Base-by-base conservation (phyloP, 192 early-diverging fungal genomes). In the Podila epigama region DNA sequence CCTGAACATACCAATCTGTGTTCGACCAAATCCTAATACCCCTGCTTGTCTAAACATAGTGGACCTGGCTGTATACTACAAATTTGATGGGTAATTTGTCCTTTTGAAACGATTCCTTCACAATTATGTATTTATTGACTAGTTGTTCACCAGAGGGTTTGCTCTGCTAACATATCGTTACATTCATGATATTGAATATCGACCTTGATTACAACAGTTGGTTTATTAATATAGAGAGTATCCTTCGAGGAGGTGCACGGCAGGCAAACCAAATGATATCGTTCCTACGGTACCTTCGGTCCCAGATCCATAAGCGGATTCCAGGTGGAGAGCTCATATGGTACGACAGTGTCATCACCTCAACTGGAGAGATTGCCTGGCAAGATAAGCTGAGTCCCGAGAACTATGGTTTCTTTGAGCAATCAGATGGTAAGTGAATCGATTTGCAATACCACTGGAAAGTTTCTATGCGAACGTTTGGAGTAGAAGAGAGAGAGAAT, bases 211-310 rank as follows among this genome's bases (percentile, higher is more conserved):
- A 29, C 13, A 53, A 53, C 12, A 54, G 52, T 18, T 81, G 79
- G 79, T 81, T 92, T 27, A 80, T 92, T 51, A 92, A 92, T 58
- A 86, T 92, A 44, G 90, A 92, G 78, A 73, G 79, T 25, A 77
- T 63, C 31, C 71, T 86, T 25, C 42, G 67, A 29, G 69, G 70
- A 16, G 66, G 79, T 65, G 53, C 69, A 1, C 6, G 50, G 16
- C 79, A 79, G 18, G 62, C 81, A 41, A 60, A 55, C 22, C 63
- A 73, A 29, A 58, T 65, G 10, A 32, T 73, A n/a, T 63, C 58
- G 5, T 82, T 88, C 37, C 35, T 92, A 25, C 31, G 65, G 3
- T 85, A 89, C 34, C 60, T 92, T 1, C 81, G 62, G 1, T 20
- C 63, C 7, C 63, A 71, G 53, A 70, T 91, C 50, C 86, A 89